Evolutionary conservation across 139 green algal species (phyloP), one percentile per base, ranked within the genome.

Genomic region (Coccomyxa sp.): DNA sequence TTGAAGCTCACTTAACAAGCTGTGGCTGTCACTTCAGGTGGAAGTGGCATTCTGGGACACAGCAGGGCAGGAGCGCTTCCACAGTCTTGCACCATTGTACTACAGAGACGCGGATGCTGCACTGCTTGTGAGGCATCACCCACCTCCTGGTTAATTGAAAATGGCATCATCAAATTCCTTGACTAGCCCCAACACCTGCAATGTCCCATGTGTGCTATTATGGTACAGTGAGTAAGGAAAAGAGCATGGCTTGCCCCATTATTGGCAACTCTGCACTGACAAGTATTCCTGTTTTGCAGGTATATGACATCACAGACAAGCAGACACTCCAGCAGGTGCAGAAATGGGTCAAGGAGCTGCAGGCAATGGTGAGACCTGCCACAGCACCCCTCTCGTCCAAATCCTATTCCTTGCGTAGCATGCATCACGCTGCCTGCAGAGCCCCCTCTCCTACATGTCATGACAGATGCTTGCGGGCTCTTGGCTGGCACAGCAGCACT

Each of bases 1-100:
- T 38, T 71, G 16, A 71, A 12, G 8, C 6, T 16, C 22, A 10
- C 6, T 4, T 33, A 36, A 22, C 10, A 72, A 39, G 6, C 1
- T 34, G 10, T 75, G 41, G 70, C 27, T 29, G 41, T 31, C 7
- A 34, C 4, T 7, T 50, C 44, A 81, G 77, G 69, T 81, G 16
- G 79, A 83, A 39, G 31, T 83, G 29, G 73, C 73, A n/a, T 39
- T 83, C 33, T 83, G 79, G 79, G 79, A 83, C 58, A 83, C 79
- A 38, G 79, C 79, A 12, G 79, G 79, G 0, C 79, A 83, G 73
- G 79, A 83, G 73, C 55, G 73, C 22, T 83, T 79, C 70, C 79
- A 83, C 55, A 39, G 71, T 18, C 73, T 83, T 31, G 79, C 50
- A 40, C 79, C 79, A 0, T 76, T 83, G 12, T 83, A 83, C 40